Base-by-base conservation (phyloP, 257 asterid species). In the Schizonepeta tenuifolia region DNA sequence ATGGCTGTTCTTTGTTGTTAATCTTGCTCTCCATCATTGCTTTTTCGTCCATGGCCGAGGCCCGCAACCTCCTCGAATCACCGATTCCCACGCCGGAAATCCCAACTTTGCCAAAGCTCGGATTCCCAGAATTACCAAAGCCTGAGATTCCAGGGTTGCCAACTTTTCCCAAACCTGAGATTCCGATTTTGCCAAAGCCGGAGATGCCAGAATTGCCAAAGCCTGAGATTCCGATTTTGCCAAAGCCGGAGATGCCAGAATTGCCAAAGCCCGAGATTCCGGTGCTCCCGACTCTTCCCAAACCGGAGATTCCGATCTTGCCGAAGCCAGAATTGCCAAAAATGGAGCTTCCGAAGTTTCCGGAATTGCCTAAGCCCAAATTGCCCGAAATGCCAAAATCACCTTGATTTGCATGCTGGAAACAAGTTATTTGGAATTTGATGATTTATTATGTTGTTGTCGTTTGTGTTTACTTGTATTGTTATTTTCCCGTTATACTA, bases 61-160 rank as follows among this genome's bases (percentile, higher is more conserved):
- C 78, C 9, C 82, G 81, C 2, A 61, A 58, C 40, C 82, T 78
- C 56, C 71, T 78, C 10, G 81, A 77, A 10, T 35, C 41, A 9
- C 66, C 70, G 0, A 43, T 62, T 11, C 76, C 80, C 1, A 10
- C 13, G 9, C 54, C 54, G 9, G n/a, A 11, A 17, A 53, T 68
- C 36, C 81, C 74, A 22, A 10, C 26, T 0, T 26, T 59, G 49
- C 68, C 81, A 14, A 70, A 77, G 28, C 24, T 71, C 2, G 64
- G 63, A 10, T 5, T 62, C 17, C 77, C 77, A 7, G 14, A 10
- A 17, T 3, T 76, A 13, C 60, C 76, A 2, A 69, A 75, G 2
- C 69, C 59, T 4, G 64, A 55, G 31, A 1, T 77, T 2, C 80
- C 80, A 26, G 1, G 10, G 9, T 6, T 68, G 15, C 66, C 65